Evolutionary conservation across 768 basidiomycete species (phyloP).

Genomic region (Russula griseocarnosa): DNA sequence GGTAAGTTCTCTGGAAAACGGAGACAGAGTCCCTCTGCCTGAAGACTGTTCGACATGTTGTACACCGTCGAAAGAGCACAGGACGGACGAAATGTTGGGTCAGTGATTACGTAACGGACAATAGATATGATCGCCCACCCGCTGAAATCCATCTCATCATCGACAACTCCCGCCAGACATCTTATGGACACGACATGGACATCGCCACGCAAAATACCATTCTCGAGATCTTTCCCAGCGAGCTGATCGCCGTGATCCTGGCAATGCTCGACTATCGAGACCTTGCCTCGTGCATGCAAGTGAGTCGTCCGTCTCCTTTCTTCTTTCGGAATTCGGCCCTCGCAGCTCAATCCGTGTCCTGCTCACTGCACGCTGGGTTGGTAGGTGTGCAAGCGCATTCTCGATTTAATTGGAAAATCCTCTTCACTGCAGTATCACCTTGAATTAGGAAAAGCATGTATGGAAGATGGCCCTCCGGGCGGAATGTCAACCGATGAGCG

Average conservation of each 20-base stretch:
- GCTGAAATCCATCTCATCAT: too few species aligned
- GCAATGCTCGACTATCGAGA: conserved; percentile 5
- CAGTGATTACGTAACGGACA: background rate
- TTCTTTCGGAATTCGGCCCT: background rate
- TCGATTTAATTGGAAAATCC: background rate
- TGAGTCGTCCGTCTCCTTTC: background rate
- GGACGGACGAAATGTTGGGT: too few species aligned
- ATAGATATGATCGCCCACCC: too few species aligned
- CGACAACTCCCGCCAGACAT: background rate
- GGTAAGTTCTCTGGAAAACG: conserved; percentile 66
- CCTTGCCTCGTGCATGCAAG: conserved; percentile 7
- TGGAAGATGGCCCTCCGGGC: conserved; percentile 10
- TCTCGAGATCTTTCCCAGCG: background rate
- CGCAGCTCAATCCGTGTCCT: background rate
- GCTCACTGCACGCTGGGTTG: background rate
- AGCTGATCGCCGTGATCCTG: conserved; percentile 9
- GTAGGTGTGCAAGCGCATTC: conserved; percentile 13
- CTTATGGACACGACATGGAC: conserved; percentile 2
- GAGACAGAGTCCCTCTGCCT: conserved; percentile 61
- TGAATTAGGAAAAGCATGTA: background rate
- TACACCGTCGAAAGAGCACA: background rate
- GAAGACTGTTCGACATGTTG: conserved; percentile 28
- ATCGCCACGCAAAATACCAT: background rate
- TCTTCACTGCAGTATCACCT: conserved; percentile 17
- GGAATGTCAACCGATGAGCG: conserved; percentile 9